phyloP scores from a whole-genome alignment of 495 filamentous ascomycete species.

The Neurospora tetraspora region DNA sequence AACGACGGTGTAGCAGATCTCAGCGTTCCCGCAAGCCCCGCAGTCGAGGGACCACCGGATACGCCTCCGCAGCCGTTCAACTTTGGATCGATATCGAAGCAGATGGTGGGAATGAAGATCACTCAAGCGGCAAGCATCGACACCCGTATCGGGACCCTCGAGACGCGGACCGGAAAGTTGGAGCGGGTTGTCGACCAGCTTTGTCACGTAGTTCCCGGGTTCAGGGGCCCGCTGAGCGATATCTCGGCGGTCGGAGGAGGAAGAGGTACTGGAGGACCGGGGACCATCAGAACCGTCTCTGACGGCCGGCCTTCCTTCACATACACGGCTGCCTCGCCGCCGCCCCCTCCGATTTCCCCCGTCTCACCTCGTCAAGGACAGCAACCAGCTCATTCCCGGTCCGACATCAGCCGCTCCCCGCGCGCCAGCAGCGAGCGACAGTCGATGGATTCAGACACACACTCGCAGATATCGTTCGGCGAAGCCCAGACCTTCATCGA shows the following conservation, averaged over 20 bases:
- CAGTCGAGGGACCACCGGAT: conserved; percentile 22
- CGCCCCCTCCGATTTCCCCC: conserved; percentile 20
- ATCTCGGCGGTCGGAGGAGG: conserved; percentile 6
- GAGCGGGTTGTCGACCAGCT: conserved; percentile 36
- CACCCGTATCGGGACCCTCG: conserved; percentile 34
- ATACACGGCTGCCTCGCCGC: conserved; percentile 18
- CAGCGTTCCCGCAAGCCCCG: conserved; percentile 22
- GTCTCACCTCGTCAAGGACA: not conserved
- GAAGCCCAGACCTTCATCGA: conserved; percentile 29
- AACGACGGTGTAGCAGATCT: conserved; percentile 25
- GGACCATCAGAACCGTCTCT: not conserved
- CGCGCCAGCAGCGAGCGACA: conserved; percentile 22
- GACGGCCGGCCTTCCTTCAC: conserved; percentile 6
- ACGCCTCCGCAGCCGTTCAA: conserved; percentile 44
- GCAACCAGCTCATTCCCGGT: conserved; percentile 12
- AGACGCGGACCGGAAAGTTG: conserved; percentile 36
- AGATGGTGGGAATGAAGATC: conserved; percentile 44
- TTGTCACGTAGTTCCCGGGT: conserved; percentile 30
- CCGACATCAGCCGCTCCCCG: conserved; percentile 15
- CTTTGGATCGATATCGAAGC: conserved; percentile 33
- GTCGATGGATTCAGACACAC: conserved; percentile 25
- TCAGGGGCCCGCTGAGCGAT: conserved; percentile 19
- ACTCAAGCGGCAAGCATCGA: conserved; percentile 43
- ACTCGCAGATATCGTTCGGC: conserved; percentile 30
- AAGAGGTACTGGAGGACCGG: not conserved